A percentile compares a stretch with the other conserved stretches of the same genome.
Evolutionary conservation across 2,329 filamentous ascomycete species (phyloP).

Genomic region (Lachnellula subtilissima): DNA sequence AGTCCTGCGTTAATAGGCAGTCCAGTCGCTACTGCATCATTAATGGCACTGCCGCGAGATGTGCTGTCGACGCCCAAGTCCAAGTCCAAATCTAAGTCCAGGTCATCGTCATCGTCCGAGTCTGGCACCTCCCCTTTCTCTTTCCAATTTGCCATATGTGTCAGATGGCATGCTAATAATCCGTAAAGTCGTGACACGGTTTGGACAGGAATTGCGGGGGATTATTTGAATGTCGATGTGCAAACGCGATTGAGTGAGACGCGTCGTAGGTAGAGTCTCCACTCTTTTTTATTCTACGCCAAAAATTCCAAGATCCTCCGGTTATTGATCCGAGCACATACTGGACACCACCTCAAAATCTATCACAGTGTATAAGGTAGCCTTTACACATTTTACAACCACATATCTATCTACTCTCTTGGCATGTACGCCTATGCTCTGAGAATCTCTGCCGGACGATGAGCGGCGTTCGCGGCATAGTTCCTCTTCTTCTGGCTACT

Average conservation of each 20-base stretch:
- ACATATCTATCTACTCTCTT: background rate
- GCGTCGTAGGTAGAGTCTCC: background rate
- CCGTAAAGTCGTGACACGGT: background rate
- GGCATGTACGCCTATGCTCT: background rate
- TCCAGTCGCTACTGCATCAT: background rate
- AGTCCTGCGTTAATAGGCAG: background rate
- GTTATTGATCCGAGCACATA: too few species aligned
- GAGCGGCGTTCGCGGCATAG: constrained; percentile 25
- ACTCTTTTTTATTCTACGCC: background rate
- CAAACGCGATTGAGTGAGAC: constrained; percentile 1
- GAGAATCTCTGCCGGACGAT: constrained; percentile 10
- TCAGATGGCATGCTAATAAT: constrained; percentile 20
- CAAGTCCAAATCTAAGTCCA: constrained; percentile 32
- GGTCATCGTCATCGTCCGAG: constrained; percentile 33
- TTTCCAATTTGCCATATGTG: constrained; percentile 32
- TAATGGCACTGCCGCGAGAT: background rate
- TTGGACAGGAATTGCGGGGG: background rate
- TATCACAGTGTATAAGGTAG: background rate
- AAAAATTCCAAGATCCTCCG: too few species aligned
- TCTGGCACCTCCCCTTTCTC: constrained; percentile 33
- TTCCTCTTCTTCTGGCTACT: constrained; percentile 27
- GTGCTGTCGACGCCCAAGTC: constrained; percentile 16
- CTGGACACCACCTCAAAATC: background rate
- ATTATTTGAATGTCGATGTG: background rate
- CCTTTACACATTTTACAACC: background rate